Base-by-base conservation (phyloP, 257 asterid species). In the Solanum appendiculatum region DNA sequence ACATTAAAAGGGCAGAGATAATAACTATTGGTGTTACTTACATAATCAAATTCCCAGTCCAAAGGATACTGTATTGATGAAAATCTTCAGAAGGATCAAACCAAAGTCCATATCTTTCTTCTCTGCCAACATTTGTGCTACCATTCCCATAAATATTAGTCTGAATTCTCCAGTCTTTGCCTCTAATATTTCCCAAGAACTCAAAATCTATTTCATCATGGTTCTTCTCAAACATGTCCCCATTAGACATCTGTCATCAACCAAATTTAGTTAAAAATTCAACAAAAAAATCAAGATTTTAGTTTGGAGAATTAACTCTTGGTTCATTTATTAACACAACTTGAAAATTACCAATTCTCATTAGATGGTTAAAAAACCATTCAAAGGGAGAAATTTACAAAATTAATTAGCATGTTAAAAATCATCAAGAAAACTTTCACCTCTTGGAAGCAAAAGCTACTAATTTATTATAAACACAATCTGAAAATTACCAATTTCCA, bases 171-270 rank as follows among this genome's bases (percentile, higher is more conserved):
- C 98, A 96, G 21, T 96, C 91, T 86, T 92, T 96, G 14, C 98
- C 98, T 80, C 97, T 92, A 85, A 95, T 92, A 80, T 96, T 95
- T 9, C 99, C 99, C 93, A 96, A 88, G 92, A 96, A 95, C 91
- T 96, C 99, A n/a, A 96, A 94, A 83, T 96, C 99, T 25, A 96
- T 88, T 86, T 96, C 99, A 44, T 96, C 99, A 25, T 96, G 99
- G 92, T 94, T 96, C 90, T 96, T 94, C 90, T 94, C 96, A 74
- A 90, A 91, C 83, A 89, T 89, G 89, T 94, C 98, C 15, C 90
- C 96, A 80, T 96, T 96, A 23, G 99, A 96, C 99, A 95, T 93
- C 99, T 96, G 93, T 29, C 42, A 80, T 48, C 66, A 80, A 46
- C 18, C n/a, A 27, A 46, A 48, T 29, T 37, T 46, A 16, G 16